Percentiles rank a stretch among this genome's conserved stretches.
These are phyloP conservation scores for Cladosporium sp. DNA, from an alignment of 2,329 filamentous ascomycete species.

Conservation along the genomic window DNA sequence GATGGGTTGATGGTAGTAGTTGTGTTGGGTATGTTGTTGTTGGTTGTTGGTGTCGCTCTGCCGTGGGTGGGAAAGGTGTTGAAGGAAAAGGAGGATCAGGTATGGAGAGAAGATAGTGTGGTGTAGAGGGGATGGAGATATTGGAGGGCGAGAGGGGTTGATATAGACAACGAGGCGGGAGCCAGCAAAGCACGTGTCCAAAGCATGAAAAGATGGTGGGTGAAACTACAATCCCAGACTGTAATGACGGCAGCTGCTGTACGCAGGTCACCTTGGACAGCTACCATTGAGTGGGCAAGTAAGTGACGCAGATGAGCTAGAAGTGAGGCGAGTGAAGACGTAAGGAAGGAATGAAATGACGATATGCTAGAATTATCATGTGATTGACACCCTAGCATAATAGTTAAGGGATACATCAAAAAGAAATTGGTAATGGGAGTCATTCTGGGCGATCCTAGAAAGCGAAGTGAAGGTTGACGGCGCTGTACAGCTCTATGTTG, in stretches of 20 bases:
- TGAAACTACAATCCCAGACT: neutral
- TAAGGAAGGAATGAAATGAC: neutral
- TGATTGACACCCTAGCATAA: neutral
- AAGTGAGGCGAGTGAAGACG: neutral
- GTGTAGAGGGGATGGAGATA: neutral
- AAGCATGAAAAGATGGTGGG: neutral
- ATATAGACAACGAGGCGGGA: neutral
- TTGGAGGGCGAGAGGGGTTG: neutral
- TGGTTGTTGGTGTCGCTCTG: neutral
- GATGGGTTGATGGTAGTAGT: no score
- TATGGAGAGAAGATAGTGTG: neutral
- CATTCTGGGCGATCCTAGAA: neutral
- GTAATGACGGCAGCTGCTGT: neutral
- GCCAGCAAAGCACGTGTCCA: neutral
- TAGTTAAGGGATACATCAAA: neutral
- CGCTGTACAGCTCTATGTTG: neutral
- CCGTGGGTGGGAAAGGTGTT: neutral
- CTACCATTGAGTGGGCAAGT: neutral
- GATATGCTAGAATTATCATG: neutral
- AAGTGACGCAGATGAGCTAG: neutral
- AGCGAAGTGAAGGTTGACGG: neutral
- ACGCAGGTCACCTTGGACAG: neutral
- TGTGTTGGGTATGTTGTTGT: neutral
- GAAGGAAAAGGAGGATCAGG: neutral
- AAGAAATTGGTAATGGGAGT: neutral